phyloP scores from a whole-genome alignment of 306 rosid species.

The barrel medic (Medicago truncatula) region DNA sequence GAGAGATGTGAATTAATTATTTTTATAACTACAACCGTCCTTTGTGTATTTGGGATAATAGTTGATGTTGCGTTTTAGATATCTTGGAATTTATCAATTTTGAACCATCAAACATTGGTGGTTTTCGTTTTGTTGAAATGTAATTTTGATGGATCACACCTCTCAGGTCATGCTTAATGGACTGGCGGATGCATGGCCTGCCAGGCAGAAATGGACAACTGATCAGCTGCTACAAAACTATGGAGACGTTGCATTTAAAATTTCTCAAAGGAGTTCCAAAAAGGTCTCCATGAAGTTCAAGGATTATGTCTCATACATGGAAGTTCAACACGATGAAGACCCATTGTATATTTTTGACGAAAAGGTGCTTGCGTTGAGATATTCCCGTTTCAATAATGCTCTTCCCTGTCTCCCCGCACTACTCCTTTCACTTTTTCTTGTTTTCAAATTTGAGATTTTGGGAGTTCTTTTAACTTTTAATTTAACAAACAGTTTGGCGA shows the following conservation, averaged over 20 bases:
- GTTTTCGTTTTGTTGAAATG: slow-evolving; percentile 36
- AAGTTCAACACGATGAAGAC: slow-evolving; percentile 93
- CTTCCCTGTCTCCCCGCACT: slow-evolving; percentile 18
- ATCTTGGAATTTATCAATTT: slow-evolving; percentile 24
- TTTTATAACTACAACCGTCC: slow-evolving; percentile 2
- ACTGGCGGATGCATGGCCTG: slow-evolving; percentile 90
- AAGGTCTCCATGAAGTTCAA: slow-evolving; percentile 79
- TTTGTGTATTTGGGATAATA: slow-evolving; percentile 25
- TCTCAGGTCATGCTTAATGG: slow-evolving; percentile 79
- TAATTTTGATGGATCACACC: slow-evolving; percentile 40
- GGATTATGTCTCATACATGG: slow-evolving; percentile 81
- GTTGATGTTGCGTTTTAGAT: slow-evolving; percentile 19
- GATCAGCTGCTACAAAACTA: slow-evolving; percentile 70
- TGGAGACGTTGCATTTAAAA: slow-evolving; percentile 79
- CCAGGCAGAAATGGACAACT: slow-evolving; percentile 79
- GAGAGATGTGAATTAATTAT: slow-evolving; percentile 15
- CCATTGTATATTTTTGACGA: slow-evolving; percentile 96
- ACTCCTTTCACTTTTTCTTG: slow-evolving; percentile 33
- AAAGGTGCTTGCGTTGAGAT: slow-evolving; percentile 61
- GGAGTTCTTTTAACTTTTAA: slow-evolving; percentile 37
- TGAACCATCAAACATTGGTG: slow-evolving; percentile 28
- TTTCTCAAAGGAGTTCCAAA: slow-evolving; percentile 76
- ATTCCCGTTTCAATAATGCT: slow-evolving; percentile 36
- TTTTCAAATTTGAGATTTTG: slow-evolving; percentile 36
- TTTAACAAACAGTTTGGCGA: slow-evolving; percentile 80